Conservation (phyloP, 1,139 yeast genomes). For the Taphrina sp. region DNA sequence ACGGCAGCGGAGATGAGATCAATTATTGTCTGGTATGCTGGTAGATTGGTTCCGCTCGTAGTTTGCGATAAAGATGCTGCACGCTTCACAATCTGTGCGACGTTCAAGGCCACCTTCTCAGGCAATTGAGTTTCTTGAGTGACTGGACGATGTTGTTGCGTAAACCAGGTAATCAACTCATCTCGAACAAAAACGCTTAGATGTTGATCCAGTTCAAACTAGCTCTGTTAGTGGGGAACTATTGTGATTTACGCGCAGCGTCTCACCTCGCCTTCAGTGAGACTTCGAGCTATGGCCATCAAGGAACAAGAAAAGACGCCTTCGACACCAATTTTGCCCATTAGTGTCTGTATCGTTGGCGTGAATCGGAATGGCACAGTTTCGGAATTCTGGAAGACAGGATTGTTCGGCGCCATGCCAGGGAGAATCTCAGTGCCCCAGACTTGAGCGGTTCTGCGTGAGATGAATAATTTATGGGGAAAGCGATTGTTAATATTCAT, state of each 20-base stretch:
- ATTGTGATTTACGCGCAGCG: constrained; percentile 40
- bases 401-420: constrained; percentile 57
- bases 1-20: constrained; percentile 94
- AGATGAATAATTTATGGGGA: constrained; percentile 87
- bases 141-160: constrained; percentile 66
- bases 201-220: constrained; percentile 42
- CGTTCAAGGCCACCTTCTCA: constrained; percentile 85
- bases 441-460: constrained; percentile 78
- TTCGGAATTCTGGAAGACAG: constrained; percentile 89
- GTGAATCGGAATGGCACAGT: constrained; percentile 95
- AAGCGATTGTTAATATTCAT: constrained; percentile 91
- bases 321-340: constrained; percentile 90
- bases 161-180: constrained; percentile 84
- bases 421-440: constrained; percentile 97
- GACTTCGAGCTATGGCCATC: constrained; percentile 80
- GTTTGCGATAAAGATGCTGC: constrained; percentile 67
- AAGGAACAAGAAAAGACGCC: constrained; percentile 85
- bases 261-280: constrained; percentile 87
- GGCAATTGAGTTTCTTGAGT: constrained; percentile 77
- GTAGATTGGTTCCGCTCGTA: constrained; percentile 62
- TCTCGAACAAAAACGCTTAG: constrained; percentile 90
- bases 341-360: constrained; percentile 87
- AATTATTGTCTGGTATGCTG: constrained; percentile 89
- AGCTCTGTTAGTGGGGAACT: neutral
- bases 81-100: constrained; percentile 74